A percentile compares a stretch with the other conserved stretches of the same genome.
Evolutionary conservation across 495 filamentous ascomycete genomes (phyloP).

Genomic region (Lasiosphaeris hirsuta): DNA sequence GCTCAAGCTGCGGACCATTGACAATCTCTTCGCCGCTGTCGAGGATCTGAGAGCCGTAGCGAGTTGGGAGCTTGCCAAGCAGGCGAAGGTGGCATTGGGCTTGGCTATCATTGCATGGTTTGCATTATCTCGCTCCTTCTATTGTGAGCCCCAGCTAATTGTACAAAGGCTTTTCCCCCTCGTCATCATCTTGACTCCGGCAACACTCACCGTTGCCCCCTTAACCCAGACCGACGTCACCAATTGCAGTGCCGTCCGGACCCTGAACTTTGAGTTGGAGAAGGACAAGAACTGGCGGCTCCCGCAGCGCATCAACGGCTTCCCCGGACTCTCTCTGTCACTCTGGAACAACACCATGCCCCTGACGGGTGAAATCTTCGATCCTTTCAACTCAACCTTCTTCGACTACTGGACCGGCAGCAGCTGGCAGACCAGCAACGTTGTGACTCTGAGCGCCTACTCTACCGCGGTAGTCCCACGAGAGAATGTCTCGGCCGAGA

Average conservation of each 20-base stretch:
- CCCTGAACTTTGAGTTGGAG: conserved; percentile 30
- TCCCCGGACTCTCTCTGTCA: conserved; percentile 18
- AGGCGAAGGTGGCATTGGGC: conserved; percentile 29
- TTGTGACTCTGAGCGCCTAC: conserved; percentile 12
- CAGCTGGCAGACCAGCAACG: conserved; percentile 13
- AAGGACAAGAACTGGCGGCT: conserved; percentile 26
- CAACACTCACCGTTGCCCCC: conserved; percentile 26
- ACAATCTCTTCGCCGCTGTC: conserved; percentile 33
- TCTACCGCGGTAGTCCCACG: conserved; percentile 16
- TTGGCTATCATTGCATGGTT: conserved; percentile 33
- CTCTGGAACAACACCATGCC: conserved; percentile 24
- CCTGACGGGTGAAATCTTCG: conserved; percentile 2
- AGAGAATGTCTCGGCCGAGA: conserved; percentile 20
- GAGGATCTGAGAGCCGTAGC: conserved; percentile 30
- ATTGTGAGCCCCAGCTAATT: neutral
- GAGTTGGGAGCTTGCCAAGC: conserved; percentile 32
- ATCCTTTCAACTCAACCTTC: conserved; percentile 25
- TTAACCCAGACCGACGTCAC: conserved; percentile 5
- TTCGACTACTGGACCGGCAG: conserved; percentile 30
- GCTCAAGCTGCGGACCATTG: conserved; percentile 26
- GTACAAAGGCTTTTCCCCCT: conserved; percentile 26
- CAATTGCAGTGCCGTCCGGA: conserved; percentile 21
- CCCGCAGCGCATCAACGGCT: conserved; percentile 14
- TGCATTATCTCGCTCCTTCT: neutral
- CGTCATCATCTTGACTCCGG: conserved; percentile 27